Evolutionary conservation across 2,329 filamentous ascomycete species (phyloP), one percentile per base, ranked within the genome.

Genomic region (Pestalotiopsis sp.): DNA sequence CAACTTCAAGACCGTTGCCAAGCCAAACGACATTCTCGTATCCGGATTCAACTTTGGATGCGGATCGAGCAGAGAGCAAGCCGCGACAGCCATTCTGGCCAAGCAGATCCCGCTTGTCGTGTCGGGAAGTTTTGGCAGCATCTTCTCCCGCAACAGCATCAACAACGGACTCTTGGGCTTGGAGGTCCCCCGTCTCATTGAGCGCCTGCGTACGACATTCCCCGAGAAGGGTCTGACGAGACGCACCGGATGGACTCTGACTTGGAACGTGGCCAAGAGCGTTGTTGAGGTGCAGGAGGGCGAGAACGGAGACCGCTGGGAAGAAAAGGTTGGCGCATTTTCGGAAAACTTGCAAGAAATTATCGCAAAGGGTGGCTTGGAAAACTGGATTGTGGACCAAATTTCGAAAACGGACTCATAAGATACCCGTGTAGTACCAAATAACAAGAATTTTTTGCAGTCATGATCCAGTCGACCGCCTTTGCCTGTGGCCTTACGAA

Each of bases 31-130:
- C 75, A 93, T 98, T 67, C 87, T 98, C 1, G 94, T 98, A 0
- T 82, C 91, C 0, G 94, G 94, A 39, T 96, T 91, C 84, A 97
- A 97, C 83, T 97, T 98, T 76, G 95, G 95, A 62, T 94, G 91
- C 72, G 94, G 94, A 20, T 89, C 85, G 68, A 94, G 90, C 1
- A 85, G 95, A 67, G 95, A 98, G 79, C 93, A 97, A 79, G 94
- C 94, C 5, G 95, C 95, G 0, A 98, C 95, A 0, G 92, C 94
- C 0, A 92, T 97, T 67, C 84, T 97, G 1, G 93, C 94, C 17
- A 93, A 91, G 81, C 80, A 91, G 73, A 95, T 97, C 69, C 92
- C 91, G 0, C 87, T 97, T 2, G 93, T 97, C 1, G 90, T 97
- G 0, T 86, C 92, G 0, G 93, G 92, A 62, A 94, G 90, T 80